Evolutionary conservation across 352 stramenopile genomes (phyloP), one percentile per base, ranked within the genome.

Genomic region (Phytophthora quininea): DNA sequence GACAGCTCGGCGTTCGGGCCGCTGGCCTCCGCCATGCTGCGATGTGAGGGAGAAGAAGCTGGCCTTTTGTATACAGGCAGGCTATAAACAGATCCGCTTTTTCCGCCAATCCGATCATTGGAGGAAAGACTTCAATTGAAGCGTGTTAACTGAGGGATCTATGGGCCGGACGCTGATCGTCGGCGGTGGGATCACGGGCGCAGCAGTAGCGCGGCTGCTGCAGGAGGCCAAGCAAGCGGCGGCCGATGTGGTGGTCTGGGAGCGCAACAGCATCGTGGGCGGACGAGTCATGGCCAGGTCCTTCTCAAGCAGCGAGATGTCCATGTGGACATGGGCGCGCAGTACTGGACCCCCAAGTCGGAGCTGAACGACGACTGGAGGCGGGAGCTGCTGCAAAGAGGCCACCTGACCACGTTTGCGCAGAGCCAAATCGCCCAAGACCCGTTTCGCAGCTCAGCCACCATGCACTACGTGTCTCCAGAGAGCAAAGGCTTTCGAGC

Each of bases 231-330:
- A 82, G 29, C 62, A 76, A 3, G 56, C 80, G 3, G 73, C 72
- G 4, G 50, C n/a, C 29, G 70, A 89, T 9, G 69, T 90, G 47
- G 47, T 86, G 19, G 67, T 91, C 10, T 93, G 85, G 85, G 85
- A 93, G 47, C 82, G 88, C 55, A 90, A 86, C 61, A 93, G 72
- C 51, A 89, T 91, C 60, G 58, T 74, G 0, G 82, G 83, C 24
- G 82, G 85, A 3, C 79, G 85, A 37, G 86, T 81, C 54, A 91
- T 93, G 82, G 81, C 81, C 49, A 74, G 80, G 11, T 86, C 83
- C 31, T 91, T 93, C 54, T 55, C 24, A 86, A 84, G 55, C 82
- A 90, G 33, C 80, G 81, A 15, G 40, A 24, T 0, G 76, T 87
- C 27, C 73, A 91, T 31, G 85, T 89, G 37, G 83, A 91, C 55